Base-by-base conservation (phyloP, 1,284 basidiomycete species). In the Lignosus rhinocerotis region DNA sequence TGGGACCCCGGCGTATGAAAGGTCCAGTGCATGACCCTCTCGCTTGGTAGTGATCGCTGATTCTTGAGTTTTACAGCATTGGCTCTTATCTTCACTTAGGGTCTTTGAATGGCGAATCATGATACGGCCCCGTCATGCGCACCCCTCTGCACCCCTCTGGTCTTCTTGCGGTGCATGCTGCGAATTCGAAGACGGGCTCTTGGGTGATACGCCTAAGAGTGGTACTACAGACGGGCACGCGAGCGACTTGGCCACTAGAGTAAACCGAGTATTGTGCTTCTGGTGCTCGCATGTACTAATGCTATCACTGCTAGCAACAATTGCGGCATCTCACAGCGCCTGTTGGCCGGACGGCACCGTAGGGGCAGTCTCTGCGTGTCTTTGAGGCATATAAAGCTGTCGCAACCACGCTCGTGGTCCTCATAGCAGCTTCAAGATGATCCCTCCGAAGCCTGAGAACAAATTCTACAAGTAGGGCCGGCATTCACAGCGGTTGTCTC, bases 371-470 rank as follows among this genome's bases (percentile, higher is more conserved):
- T 4, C 14, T 11, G 30, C 21, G 17, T 33, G 2, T 30, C 17
- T 21, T 19, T 17, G 4, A 17, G 12, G 12, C 30, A 6, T 42
- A 51, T 42, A 51, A 32, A 41, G 38, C 8, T 17, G 7, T 3
- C 6, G 21, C 34, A 16, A 16, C 50, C 30, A 30, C 30, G 14
- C 6, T 14, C 0, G 12, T 31, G 36, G 21, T 6, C 16, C 38
- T 32, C 94, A 49, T 25, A 45, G 17, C 45, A 21, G 34, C 34
- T 1, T 21, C 51, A 53, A 16, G n/a, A 61, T 61, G 59, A 57
- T 61, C 41, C 59, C 59, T 14, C 52, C 55, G 25, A 57, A 55
- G 55, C 55, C 55, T 3, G 59, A 55, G 32, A 57, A 61, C 55
- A 61, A 61, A 43, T 61, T 61, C 55, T 51, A 47, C 33, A 54